These are phyloP conservation scores for Eimeria tenella DNA, from an alignment of 169 alveolate genomes.

Conservation along the genomic window DNA sequence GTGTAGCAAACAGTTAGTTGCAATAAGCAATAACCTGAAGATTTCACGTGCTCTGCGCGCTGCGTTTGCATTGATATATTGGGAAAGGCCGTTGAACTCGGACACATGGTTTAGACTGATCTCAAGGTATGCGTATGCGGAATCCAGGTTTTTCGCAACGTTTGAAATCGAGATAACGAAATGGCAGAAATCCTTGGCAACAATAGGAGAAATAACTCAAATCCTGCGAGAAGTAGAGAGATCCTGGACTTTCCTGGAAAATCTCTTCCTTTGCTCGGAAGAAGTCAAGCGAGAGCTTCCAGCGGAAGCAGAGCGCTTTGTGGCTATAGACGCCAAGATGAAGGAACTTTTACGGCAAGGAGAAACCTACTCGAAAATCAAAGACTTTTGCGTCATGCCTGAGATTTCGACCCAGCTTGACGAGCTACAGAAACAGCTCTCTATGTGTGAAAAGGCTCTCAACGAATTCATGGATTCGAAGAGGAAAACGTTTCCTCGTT, in stretches of 20 bases:
- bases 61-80: no score
- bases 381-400: conserved; percentile 93
- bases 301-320: conserved; percentile 95
- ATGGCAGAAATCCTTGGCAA: conserved; percentile 96
- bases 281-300: conserved; percentile 98
- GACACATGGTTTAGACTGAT: no score
- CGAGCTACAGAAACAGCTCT: conserved; percentile 91
- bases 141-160: conserved; percentile 91
- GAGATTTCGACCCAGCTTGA: conserved; percentile 91
- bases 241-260: conserved; percentile 97
- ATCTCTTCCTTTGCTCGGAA: conserved; percentile 96
- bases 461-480: conserved; percentile 97
- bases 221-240: conserved; percentile 96
- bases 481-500: conserved; percentile 97
- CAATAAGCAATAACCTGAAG: no score
- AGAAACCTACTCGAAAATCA: conserved; percentile 84
- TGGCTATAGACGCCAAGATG: conserved; percentile 95
- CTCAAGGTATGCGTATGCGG: not conserved
- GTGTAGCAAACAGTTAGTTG: no score
- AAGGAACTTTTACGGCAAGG: conserved; percentile 94
- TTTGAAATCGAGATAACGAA: conserved; percentile 93
- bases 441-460: conserved; percentile 97
- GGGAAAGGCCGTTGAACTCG: no score
- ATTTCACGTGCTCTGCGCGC: no score
- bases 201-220: conserved; percentile 94